A percentile compares a stretch with the other conserved stretches of the same genome.
Conservation (phyloP, 192 early-diverging fungal species). For the Pilaira anomala region DNA sequence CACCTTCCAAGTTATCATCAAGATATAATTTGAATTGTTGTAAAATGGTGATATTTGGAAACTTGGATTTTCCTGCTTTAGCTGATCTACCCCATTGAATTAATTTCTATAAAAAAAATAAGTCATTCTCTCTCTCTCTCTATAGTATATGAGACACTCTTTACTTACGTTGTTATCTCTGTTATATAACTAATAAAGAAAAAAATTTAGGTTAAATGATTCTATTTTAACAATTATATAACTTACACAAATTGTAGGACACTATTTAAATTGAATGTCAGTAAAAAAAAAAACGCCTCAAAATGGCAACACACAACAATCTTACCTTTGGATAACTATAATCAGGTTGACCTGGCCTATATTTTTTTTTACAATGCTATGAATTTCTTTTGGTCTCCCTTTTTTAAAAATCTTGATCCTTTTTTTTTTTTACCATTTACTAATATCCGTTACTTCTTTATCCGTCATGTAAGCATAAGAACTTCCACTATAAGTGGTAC, state of each 20-base stretch:
- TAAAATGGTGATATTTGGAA: constrained; percentile 31
- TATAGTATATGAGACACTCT: not conserved
- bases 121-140: too few relatives aligned
- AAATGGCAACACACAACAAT: not conserved
- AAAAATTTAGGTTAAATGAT: constrained; percentile 23
- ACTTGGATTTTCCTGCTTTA: constrained; percentile 30
- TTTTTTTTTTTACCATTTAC: constrained; percentile 32
- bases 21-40: constrained; percentile 49
- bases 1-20: constrained; percentile 35
- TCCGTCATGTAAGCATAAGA: constrained; percentile 40
- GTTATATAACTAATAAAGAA: constrained; percentile 40
- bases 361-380: not conserved
- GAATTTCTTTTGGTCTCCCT: too few relatives aligned
- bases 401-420: not conserved
- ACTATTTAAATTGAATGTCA: not conserved
- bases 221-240: constrained; percentile 1
- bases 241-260: constrained; percentile 22
- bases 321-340: constrained; percentile 21
- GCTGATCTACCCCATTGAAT: constrained; percentile 43
- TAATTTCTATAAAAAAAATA: constrained; percentile 19
- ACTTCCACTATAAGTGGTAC: constrained; percentile 48
- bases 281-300: not conserved
- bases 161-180: constrained; percentile 37
- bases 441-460: constrained; percentile 40
- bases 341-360: constrained; percentile 7